Evolutionary conservation across 2,329 filamentous ascomycete species (phyloP).

Genomic region (Venturia effusa): DNA sequence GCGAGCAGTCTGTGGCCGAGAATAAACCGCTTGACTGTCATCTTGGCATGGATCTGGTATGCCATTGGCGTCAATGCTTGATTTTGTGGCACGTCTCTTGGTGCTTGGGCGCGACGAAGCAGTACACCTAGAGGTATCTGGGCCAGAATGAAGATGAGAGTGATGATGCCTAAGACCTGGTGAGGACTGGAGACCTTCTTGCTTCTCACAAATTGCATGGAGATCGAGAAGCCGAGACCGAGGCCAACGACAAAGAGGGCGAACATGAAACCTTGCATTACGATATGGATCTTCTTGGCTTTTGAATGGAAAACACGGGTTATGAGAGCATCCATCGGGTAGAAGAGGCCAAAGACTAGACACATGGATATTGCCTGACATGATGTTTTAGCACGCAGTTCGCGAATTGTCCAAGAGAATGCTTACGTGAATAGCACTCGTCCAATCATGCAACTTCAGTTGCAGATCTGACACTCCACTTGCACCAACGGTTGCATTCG

Average conservation of each 20-base stretch:
- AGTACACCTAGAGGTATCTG: not conserved
- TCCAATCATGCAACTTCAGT: not conserved
- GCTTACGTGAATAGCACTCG: not conserved
- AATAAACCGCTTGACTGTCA: not conserved
- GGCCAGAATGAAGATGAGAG: not conserved
- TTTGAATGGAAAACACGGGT: not conserved
- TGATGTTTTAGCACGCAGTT: not conserved
- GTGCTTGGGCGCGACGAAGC: not conserved
- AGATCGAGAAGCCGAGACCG: slow-evolving; percentile 1
- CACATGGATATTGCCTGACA: slow-evolving; percentile 36
- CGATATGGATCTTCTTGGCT: not conserved
- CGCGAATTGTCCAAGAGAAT: not conserved
- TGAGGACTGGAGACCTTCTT: not conserved
- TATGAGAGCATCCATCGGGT: slow-evolving; percentile 34
- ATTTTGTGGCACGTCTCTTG: not conserved
- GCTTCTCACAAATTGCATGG: not conserved
- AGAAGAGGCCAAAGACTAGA: slow-evolving; percentile 42
- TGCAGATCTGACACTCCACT: slow-evolving; percentile 10
- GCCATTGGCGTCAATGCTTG: not conserved
- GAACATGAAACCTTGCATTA: not conserved
- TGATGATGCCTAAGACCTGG: slow-evolving; percentile 7
- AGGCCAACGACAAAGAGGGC: not conserved
- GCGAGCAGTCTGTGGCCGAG: not conserved
- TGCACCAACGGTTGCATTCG: slow-evolving; percentile 15
- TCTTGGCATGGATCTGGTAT: not conserved